Evolutionary conservation across 2,329 filamentous ascomycete genomes (phyloP).

Genomic region (Mycosphaerella sp.): DNA sequence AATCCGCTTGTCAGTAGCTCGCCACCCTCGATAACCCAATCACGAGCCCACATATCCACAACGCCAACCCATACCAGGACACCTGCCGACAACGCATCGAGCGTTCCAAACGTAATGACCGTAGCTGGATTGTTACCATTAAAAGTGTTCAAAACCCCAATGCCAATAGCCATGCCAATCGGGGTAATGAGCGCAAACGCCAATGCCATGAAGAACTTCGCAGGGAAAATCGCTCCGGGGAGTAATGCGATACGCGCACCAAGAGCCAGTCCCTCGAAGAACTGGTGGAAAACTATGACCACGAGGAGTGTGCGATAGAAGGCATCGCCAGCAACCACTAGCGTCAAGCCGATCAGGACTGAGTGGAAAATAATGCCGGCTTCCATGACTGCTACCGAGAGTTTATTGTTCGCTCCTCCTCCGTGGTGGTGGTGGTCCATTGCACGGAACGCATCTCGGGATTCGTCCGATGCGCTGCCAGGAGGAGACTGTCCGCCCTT

Average conservation of each 20-base stretch:
- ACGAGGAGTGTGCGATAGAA: slow-evolving; percentile 58
- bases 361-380: slow-evolving; percentile 63
- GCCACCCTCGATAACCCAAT: slow-evolving; percentile 53
- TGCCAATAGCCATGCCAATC: slow-evolving; percentile 73
- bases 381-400: slow-evolving; percentile 63
- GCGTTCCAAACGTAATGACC: slow-evolving; percentile 63
- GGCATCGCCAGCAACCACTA: slow-evolving; percentile 55
- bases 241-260: slow-evolving; percentile 74
- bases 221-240: slow-evolving; percentile 36
- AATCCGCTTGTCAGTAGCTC: slow-evolving; percentile 16
- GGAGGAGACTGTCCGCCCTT: slow-evolving; percentile 10
- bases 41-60: slow-evolving; percentile 72
- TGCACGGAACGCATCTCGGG: slow-evolving; percentile 45
- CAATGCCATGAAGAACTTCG: slow-evolving; percentile 56
- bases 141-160: slow-evolving; percentile 63
- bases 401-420: slow-evolving; percentile 17
- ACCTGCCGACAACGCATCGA: slow-evolving; percentile 68
- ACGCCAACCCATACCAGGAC: slow-evolving; percentile 74
- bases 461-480: slow-evolving; percentile 1
- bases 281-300: slow-evolving; percentile 78
- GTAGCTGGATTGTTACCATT: slow-evolving; percentile 67
- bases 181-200: slow-evolving; percentile 68
- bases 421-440: slow-evolving; percentile 20
- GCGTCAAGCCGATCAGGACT: slow-evolving; percentile 55
- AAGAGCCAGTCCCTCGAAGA: slow-evolving; percentile 85